Evolutionary conservation across 805 yeast species (phyloP), one percentile per base, ranked within the genome.

Genomic region (Wickerhamomyces ciferrii): DNA sequence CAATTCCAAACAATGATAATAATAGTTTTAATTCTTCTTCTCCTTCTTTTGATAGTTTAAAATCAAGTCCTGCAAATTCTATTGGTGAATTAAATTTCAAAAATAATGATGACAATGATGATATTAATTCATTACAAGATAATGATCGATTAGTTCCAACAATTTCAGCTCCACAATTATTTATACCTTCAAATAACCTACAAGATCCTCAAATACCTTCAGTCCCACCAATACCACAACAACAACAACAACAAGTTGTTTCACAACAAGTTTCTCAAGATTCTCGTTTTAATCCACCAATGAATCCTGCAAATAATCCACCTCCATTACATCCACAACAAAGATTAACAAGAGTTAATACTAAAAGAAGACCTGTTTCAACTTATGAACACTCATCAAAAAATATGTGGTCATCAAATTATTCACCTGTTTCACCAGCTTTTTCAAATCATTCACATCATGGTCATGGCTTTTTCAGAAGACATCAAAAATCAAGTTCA

Each of bases 401-500:
- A 42, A 43, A 23, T 9, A 27, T 43, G 8, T 53, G 47, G 61
- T 47, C 31, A 27, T 27, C 31, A 4, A 27, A 64, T 18, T 43
- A 65, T 15, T 66, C 74, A 4, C 71, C 72, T 2, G 63, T 68
- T 0, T 62, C 70, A 0, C 62, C 67, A 10, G 55, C 66, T 2
- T 67, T 58, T 0, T 45, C 39, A 9, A 18, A 19, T 19, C 38
- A 35, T 35, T 35, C 38, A 4, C 38, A 15, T 10, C 38, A 35
- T 19, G 19, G 55, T 3, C 56, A 67, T 35, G 75, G 76, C 24
- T 72, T 84, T 44, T 83, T 84, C 66, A 70, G 85, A 52, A 75
- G 82, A 50, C 88, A 83, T 54, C 73, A 76, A 42, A 74, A 86
- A 47, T 75, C 84, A n/a, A 76, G 74, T 42, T 81, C 87, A 0